phyloP scores from a whole-genome alignment of 2,329 filamentous ascomycete genomes.

The Aspergillus brunneoviolaceus region DNA sequence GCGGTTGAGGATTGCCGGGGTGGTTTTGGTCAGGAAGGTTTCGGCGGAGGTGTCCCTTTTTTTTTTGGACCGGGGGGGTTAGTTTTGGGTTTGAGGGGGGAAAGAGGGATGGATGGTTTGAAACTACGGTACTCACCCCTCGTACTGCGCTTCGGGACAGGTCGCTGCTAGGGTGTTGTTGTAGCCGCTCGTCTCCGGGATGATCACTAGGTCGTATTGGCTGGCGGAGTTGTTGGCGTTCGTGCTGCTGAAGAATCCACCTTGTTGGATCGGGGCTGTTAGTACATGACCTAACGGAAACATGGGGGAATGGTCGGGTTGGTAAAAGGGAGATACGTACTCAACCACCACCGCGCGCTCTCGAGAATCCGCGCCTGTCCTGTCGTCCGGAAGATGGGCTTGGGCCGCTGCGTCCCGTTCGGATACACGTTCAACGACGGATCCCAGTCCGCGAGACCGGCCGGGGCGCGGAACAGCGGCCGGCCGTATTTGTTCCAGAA shows the following conservation, averaged over 20 bases:
- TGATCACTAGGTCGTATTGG: constrained; percentile 46
- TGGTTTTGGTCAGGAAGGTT: constrained; percentile 48
- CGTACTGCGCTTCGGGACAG: constrained; percentile 32
- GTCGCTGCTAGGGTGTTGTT: constrained; percentile 49
- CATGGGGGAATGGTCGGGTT: no score
- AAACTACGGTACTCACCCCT: no score
- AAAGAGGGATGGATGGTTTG: no score
- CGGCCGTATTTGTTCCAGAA: constrained; percentile 59
- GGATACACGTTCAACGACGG: constrained; percentile 39
- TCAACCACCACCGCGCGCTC: constrained; percentile 48
- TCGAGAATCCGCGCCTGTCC: constrained; percentile 56
- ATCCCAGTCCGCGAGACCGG: constrained; percentile 50
- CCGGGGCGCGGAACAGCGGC: constrained; percentile 52
- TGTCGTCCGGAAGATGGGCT: constrained; percentile 55
- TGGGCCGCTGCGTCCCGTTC: constrained; percentile 50
- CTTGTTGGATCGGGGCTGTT: not conserved
- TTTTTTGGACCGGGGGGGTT: constrained; percentile 7
- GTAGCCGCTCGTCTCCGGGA: constrained; percentile 52
- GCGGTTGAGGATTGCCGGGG: constrained; percentile 46
- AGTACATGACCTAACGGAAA: no score
- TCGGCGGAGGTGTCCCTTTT: constrained; percentile 29
- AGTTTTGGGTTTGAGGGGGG: not conserved
- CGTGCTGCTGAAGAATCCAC: constrained; percentile 32
- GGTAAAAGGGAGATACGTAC: constrained; percentile 27
- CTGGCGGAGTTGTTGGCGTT: constrained; percentile 24